Evolutionary conservation across 805 yeast genomes (phyloP).

Genomic region (Saccharomycopsis amapae): DNA sequence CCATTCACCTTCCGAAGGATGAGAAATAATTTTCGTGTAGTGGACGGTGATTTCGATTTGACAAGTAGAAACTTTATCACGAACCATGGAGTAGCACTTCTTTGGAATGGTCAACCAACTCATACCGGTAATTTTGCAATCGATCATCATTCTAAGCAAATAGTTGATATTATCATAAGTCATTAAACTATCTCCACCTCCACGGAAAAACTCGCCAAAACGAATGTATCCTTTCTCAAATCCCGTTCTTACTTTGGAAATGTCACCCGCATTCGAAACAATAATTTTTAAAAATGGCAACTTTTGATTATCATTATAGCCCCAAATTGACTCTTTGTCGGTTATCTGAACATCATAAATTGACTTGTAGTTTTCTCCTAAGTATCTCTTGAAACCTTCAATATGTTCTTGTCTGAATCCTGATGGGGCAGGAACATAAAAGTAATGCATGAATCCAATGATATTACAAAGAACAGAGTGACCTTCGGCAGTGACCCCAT

Average conservation of each 20-base stretch:
- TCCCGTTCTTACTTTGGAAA: conserved; percentile 63
- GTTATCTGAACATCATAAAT: conserved; percentile 57
- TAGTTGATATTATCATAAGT: conserved; percentile 90
- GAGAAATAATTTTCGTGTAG: conserved; percentile 64
- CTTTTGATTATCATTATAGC: conserved; percentile 71
- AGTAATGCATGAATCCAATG: conserved; percentile 80
- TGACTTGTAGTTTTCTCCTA: conserved; percentile 47
- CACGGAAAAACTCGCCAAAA: conserved; percentile 56
- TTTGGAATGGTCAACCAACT: conserved; percentile 91
- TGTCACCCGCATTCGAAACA: conserved; percentile 56
- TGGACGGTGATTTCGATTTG: conserved; percentile 77
- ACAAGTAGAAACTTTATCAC: conserved; percentile 55
- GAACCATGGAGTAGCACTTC: conserved; percentile 51
- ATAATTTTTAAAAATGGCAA: conserved; percentile 73
- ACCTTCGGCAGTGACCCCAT: conserved; percentile 88
- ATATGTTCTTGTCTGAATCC: conserved; percentile 59
- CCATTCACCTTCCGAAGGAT: conserved; percentile 91
- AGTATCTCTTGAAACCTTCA: conserved; percentile 36
- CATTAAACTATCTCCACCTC: conserved; percentile 43
- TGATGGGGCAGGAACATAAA: conserved; percentile 85
- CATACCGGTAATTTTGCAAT: conserved; percentile 91
- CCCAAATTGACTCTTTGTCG: conserved; percentile 87
- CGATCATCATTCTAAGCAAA: conserved; percentile 81
- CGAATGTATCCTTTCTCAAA: conserved; percentile 78
- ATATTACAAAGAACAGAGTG: conserved; percentile 86